A percentile compares a stretch with the other conserved stretches of the same genome.
These are phyloP conservation scores for Sisymbrium altissimum DNA, from an alignment of 345 rosid genomes.

Conservation along the genomic window DNA sequence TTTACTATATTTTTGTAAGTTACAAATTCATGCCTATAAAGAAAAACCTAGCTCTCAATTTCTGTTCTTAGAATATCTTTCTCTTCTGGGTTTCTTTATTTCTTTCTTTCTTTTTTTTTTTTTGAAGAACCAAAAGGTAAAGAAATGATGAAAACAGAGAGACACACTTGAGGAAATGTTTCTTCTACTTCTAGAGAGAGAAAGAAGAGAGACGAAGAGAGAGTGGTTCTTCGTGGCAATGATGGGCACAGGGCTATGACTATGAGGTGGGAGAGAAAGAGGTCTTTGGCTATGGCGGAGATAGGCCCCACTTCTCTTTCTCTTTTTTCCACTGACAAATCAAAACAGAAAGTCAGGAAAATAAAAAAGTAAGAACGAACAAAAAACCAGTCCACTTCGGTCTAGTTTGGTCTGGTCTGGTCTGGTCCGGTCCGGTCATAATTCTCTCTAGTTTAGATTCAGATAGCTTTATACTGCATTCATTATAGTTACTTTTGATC, in stretches of 20 bases:
- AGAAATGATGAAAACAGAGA: constrained; percentile 9
- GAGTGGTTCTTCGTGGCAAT: constrained; percentile 35
- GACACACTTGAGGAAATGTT: constrained; percentile 19
- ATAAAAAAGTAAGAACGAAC: neutral
- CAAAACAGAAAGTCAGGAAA: constrained; percentile 10
- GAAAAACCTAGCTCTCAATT: constrained; percentile 2
- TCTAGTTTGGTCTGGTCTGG: neutral
- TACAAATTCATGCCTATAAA: constrained; percentile 15
- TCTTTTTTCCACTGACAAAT: constrained; percentile 31
- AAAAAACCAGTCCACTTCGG: neutral
- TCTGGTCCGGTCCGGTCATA: neutral
- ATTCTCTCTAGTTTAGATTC: neutral
- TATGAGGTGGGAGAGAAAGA: constrained; percentile 42
- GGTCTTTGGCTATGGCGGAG: constrained; percentile 61
- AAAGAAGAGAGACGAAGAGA: constrained; percentile 16
- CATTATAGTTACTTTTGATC: neutral
- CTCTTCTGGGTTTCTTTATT: neutral
- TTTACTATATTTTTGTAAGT: constrained; percentile 3
- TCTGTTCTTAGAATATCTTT: neutral
- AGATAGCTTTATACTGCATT: neutral
- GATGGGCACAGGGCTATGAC: constrained; percentile 38
- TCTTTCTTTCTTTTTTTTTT: neutral
- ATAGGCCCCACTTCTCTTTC: constrained; percentile 41
- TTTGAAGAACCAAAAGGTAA: constrained; percentile 19
- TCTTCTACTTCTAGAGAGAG: constrained; percentile 16